phyloP scores from a whole-genome alignment of 768 basidiomycete species.

The Boletellus ananas region DNA sequence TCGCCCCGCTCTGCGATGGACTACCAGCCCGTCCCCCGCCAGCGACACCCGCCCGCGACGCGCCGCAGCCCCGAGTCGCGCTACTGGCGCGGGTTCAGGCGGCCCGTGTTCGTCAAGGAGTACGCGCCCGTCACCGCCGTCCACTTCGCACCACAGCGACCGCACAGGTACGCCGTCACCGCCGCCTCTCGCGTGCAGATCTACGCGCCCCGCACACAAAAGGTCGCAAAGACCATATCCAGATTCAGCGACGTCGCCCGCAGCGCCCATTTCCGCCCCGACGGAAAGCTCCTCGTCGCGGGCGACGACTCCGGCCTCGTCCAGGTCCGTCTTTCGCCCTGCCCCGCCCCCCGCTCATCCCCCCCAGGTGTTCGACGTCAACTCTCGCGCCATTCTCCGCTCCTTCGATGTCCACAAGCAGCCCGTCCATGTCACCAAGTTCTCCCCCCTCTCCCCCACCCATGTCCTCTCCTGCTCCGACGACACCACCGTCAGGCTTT shows the following conservation, averaged over 20 bases:
- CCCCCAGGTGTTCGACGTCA: slow-evolving; percentile 72
- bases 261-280: slow-evolving; percentile 81
- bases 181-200: slow-evolving; percentile 92
- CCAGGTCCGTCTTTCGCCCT: slow-evolving; percentile 34
- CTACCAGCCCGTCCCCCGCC: slow-evolving; percentile 72
- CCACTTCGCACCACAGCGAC: slow-evolving; percentile 83
- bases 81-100: slow-evolving; percentile 84
- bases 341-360: background rate
- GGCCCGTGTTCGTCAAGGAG: slow-evolving; percentile 94
- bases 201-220: slow-evolving; percentile 94
- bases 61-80: slow-evolving; percentile 73
- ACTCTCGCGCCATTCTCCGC: slow-evolving; percentile 88
- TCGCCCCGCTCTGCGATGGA: slow-evolving; percentile 47
- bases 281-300: slow-evolving; percentile 93
- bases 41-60: slow-evolving; percentile 48
- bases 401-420: slow-evolving; percentile 93
- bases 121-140: slow-evolving; percentile 94
- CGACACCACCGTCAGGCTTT: slow-evolving; percentile 89
- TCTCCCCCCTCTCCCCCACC: slow-evolving; percentile 76
- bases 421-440: slow-evolving; percentile 92
- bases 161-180: slow-evolving; percentile 94
- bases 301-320: slow-evolving; percentile 93
- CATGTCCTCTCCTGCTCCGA: slow-evolving; percentile 94
- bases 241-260: slow-evolving; percentile 96
- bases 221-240: slow-evolving; percentile 93